These are phyloP conservation scores for Vicia sativa DNA, from an alignment of 306 rosid genomes.

Conservation along the genomic window DNA sequence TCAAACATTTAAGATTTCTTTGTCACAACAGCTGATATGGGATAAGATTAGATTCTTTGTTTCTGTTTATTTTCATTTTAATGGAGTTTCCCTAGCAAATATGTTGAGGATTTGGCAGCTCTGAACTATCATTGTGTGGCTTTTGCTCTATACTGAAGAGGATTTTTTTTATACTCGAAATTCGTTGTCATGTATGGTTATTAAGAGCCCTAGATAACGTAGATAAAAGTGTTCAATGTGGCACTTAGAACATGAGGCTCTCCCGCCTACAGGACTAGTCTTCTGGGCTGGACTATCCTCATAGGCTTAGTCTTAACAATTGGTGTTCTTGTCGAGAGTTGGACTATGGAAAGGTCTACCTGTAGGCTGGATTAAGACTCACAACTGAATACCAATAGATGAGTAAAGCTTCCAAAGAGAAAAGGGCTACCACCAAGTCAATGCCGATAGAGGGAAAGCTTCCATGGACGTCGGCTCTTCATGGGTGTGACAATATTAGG, in stretches of 20 bases:
- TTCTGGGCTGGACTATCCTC: neutral
- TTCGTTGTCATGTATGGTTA: neutral
- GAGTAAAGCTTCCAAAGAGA: neutral
- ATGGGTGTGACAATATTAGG: neutral
- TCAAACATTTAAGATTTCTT: conserved; percentile 1
- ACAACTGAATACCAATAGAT: no score
- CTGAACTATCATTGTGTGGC: neutral
- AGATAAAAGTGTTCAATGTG: neutral
- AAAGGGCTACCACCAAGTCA: neutral
- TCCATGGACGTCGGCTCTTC: neutral
- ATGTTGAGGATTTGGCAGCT: conserved; percentile 28
- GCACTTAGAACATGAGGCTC: neutral
- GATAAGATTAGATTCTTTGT: conserved; percentile 7
- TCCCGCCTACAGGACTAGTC: neutral
- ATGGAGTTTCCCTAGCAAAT: neutral
- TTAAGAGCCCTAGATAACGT: no score
- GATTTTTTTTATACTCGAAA: conserved; percentile 20
- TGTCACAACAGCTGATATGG: conserved; percentile 16
- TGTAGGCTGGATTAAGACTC: no score
- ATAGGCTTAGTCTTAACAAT: neutral
- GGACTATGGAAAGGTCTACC: no score
- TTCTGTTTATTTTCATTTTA: conserved; percentile 7
- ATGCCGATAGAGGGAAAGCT: neutral
- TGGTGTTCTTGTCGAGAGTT: neutral
- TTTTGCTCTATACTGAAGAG: conserved; percentile 13